Conservation (phyloP, 2,329 filamentous ascomycete species). For the Leptographium wingfieldii region DNA sequence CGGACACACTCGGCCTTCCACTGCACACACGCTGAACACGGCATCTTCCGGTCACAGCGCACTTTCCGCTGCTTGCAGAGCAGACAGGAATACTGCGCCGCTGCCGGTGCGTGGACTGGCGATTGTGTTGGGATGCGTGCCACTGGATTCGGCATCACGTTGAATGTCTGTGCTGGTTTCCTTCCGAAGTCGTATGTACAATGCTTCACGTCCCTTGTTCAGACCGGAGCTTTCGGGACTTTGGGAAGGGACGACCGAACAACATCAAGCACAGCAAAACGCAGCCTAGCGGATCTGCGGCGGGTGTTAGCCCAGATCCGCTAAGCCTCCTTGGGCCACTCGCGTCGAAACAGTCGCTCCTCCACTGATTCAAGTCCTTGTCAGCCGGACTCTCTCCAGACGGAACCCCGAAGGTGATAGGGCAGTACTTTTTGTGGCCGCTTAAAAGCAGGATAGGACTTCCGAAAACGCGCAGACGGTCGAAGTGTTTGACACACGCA, state of each 20-base stretch:
- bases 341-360: not conserved
- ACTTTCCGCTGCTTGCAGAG: slow-evolving; percentile 40
- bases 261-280: not conserved
- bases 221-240: not conserved
- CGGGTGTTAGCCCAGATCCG: not conserved
- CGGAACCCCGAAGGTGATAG: not conserved
- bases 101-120: not conserved
- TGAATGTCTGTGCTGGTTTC: not conserved
- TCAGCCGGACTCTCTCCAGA: slow-evolving; percentile 3
- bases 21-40: slow-evolving; percentile 29
- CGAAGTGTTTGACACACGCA: not conserved
- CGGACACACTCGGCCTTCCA: slow-evolving; percentile 22
- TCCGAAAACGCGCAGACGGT: too few relatives aligned
- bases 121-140: not conserved
- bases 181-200: not conserved
- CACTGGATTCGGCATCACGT: not conserved
- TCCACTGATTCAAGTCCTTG: not conserved
- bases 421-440: too few relatives aligned
- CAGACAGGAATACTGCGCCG: slow-evolving; percentile 29
- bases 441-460: too few relatives aligned
- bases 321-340: not conserved
- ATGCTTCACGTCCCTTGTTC: too few relatives aligned
- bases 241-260: not conserved
- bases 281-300: not conserved
- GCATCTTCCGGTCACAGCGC: slow-evolving; percentile 32